phyloP scores from a whole-genome alignment of 352 stramenopile genomes.

The Pythium dissimile region DNA sequence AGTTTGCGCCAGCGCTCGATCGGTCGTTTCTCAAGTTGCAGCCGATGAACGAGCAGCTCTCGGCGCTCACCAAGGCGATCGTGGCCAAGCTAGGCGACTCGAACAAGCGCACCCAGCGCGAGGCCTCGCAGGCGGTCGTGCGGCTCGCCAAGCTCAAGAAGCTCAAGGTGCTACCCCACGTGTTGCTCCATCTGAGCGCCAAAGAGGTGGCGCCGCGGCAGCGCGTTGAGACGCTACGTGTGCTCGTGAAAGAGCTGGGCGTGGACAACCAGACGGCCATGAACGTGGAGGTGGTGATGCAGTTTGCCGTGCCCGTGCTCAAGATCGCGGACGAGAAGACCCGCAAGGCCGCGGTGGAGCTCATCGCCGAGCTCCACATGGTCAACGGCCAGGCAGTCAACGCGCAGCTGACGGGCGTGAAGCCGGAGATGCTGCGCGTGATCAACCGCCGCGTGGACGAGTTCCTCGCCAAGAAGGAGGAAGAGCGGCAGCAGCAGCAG shows the following conservation, averaged over 20 bases:
- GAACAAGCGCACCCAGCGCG: constrained; percentile 80
- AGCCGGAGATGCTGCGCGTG: constrained; percentile 74
- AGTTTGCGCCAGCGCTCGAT: constrained; percentile 52
- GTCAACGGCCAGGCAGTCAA: constrained; percentile 33
- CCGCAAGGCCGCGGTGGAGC: constrained; percentile 56
- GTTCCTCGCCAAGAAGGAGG: constrained; percentile 34
- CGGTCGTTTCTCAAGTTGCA: constrained; percentile 35
- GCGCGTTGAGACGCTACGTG: constrained; percentile 54
- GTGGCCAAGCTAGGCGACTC: constrained; percentile 69
- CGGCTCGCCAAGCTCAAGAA: constrained; percentile 64
- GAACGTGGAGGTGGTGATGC: constrained; percentile 57
- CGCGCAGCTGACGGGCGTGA: constrained; percentile 40
- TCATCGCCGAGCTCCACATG: constrained; percentile 62
- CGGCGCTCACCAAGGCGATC: constrained; percentile 39
- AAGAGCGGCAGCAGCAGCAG: constrained; percentile 30
- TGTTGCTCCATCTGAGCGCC: constrained; percentile 59
- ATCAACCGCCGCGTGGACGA: constrained; percentile 77
- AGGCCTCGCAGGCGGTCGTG: constrained; percentile 53
- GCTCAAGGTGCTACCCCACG: constrained; percentile 46
- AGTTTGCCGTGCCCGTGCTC: constrained; percentile 66
- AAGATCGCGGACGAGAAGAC: constrained; percentile 81
- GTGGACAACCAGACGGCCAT: constrained; percentile 33
- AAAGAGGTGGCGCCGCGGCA: constrained; percentile 50
- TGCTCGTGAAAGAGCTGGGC: constrained; percentile 51
- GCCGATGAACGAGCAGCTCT: constrained; percentile 60